Percentiles rank a stretch among this genome's conserved stretches.
Evolutionary conservation across 1,284 basidiomycete genomes (phyloP).

Genomic region (Cryptococcus sp.): DNA sequence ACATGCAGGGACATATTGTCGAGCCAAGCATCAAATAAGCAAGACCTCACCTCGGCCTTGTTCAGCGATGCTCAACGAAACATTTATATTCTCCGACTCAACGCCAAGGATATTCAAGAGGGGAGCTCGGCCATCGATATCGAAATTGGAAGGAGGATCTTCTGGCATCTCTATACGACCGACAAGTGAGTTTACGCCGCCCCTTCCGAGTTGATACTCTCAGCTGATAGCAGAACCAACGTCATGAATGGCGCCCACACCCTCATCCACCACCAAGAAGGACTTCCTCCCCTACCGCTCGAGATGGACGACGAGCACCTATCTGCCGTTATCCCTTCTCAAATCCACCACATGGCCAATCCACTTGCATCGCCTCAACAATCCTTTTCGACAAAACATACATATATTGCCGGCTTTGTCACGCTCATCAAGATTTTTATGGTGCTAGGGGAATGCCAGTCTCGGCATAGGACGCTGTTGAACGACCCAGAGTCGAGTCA

Average conservation of each 20-base stretch:
- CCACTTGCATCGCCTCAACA: slow-evolving; percentile 13
- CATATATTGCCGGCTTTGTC: slow-evolving; percentile 25
- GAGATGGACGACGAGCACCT: slow-evolving; percentile 33
- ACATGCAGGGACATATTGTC: slow-evolving; percentile 14
- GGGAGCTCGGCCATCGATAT: slow-evolving; percentile 11
- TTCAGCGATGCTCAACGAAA: slow-evolving; percentile 20
- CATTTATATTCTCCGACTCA: slow-evolving; percentile 17
- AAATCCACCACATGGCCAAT: slow-evolving; percentile 5
- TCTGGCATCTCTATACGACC: slow-evolving; percentile 25
- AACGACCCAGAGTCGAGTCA: slow-evolving; percentile 10
- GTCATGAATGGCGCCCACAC: slow-evolving; percentile 22
- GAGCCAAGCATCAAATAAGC: slow-evolving; percentile 15
- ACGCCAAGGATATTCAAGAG: slow-evolving; percentile 3
- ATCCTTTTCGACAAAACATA: neutral
- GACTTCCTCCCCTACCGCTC: slow-evolving; percentile 21
- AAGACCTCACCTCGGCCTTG: slow-evolving; percentile 11
- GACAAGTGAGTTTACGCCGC: slow-evolving; percentile 18
- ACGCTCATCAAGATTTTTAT: slow-evolving; percentile 21
- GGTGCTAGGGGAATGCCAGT: slow-evolving; percentile 21
- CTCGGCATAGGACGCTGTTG: slow-evolving; percentile 20
- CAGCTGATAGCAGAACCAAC: slow-evolving; percentile 17
- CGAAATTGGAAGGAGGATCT: slow-evolving; percentile 20
- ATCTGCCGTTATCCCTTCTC: too few species aligned
- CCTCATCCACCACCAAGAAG: slow-evolving; percentile 23
- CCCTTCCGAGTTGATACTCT: neutral